Percentiles rank a stretch among this genome's conserved stretches.
phyloP scores from a whole-genome alignment of 164 flowering plant species.

The Brasenia schreberi region DNA sequence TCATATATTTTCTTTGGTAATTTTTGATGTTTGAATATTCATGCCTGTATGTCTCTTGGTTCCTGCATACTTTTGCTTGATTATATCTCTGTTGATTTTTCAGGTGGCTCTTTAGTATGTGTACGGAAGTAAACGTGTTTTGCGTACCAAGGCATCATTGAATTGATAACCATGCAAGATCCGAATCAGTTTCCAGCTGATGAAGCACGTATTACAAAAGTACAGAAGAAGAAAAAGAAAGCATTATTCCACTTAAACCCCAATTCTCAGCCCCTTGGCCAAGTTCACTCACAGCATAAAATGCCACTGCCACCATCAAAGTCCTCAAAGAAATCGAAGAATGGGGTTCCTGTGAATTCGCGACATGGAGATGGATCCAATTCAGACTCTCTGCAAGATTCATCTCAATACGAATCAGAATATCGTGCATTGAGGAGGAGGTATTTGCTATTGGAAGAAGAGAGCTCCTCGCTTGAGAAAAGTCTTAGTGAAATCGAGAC shows the following conservation, averaged over 20 bases:
- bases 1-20: no score
- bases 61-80: no score
- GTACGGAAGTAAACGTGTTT: no score
- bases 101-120: no score
- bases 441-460: conserved; percentile 68
- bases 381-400: conserved; percentile 44
- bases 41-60: no score
- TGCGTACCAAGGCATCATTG: no score
- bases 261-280: conserved; percentile 19
- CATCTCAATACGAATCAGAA: conserved; percentile 35
- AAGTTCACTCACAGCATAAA: conserved; percentile 14
- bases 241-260: conserved; percentile 11
- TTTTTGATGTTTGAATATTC: no score
- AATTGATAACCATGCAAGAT: conserved; percentile 23
- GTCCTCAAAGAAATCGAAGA: conserved; percentile 32
- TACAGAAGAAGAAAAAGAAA: conserved; percentile 31
- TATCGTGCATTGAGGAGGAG: conserved; percentile 61
- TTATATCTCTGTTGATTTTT: no score
- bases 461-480: conserved; percentile 42
- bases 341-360: conserved; percentile 24
- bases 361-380: conserved; percentile 22
- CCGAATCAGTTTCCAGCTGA: conserved; percentile 20
- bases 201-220: conserved; percentile 19
- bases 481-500: conserved; percentile 45
- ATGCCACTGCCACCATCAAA: conserved; percentile 13